Evolutionary conservation across 202 grass and related monocot genomes (phyloP).

Genomic region (Schoenoplectus tabernaemontani): DNA sequence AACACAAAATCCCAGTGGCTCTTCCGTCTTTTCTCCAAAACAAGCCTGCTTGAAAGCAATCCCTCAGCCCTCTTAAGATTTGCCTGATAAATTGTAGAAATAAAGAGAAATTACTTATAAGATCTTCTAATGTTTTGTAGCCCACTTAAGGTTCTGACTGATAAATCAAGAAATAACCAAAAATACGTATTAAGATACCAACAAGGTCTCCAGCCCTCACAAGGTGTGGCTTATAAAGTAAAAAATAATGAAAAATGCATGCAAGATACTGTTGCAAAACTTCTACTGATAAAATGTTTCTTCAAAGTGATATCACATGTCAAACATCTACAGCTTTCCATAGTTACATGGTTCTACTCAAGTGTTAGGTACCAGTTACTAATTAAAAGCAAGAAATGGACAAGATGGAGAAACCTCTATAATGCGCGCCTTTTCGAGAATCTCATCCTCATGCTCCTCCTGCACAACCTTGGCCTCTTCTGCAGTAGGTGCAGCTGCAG

Average conservation of each 20-base stretch:
- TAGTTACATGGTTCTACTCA: not conserved
- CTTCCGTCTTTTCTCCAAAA: constrained; percentile 69
- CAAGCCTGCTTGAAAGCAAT: constrained; percentile 43
- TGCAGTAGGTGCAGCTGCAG: too few relatives aligned
- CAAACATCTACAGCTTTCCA: not conserved
- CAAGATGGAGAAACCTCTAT: constrained; percentile 61
- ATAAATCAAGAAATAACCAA: constrained; percentile 12
- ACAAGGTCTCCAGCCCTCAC: constrained; percentile 48
- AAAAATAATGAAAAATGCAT: not conserved
- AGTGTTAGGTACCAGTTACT: not conserved
- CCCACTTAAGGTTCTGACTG: constrained; percentile 56
- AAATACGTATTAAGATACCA: not conserved
- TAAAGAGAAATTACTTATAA: not conserved
- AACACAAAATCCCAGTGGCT: constrained; percentile 96
- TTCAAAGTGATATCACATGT: not conserved
- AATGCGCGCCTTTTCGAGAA: constrained; percentile 54
- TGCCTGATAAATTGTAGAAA: constrained; percentile 35
- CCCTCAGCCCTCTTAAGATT: constrained; percentile 68
- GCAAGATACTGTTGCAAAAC: too few relatives aligned
- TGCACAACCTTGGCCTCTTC: constrained; percentile 52
- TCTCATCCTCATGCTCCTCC: constrained; percentile 72
- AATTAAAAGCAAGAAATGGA: constrained; percentile 28
- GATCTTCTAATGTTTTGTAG: constrained; percentile 25
- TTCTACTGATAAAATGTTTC: not conserved
- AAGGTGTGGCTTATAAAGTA: constrained; percentile 40